Conservation (phyloP, 768 basidiomycete genomes). For the Hemileccinum rubropunctum region DNA sequence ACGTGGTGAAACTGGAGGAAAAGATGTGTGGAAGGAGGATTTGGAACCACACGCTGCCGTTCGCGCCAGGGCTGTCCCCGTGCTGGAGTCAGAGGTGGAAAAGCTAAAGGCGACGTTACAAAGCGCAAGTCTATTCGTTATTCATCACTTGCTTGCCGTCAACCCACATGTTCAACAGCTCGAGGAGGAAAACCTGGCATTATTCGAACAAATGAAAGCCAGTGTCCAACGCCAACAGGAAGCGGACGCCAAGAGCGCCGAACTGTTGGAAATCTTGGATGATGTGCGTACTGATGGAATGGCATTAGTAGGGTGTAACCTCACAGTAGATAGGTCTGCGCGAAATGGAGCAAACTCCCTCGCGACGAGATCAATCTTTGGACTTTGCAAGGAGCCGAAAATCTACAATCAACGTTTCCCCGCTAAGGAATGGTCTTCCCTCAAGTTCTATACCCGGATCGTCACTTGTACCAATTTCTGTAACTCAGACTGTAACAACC, state of each 20-base stretch:
- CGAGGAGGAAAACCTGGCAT: conserved; percentile 50
- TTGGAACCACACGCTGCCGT: conserved; percentile 62
- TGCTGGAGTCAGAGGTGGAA: conserved; percentile 46
- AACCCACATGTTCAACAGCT: conserved; percentile 38
- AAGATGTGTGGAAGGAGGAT: conserved; percentile 64
- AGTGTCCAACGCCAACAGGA: conserved; percentile 45
- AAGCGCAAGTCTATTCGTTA: conserved; percentile 27
- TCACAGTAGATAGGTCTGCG: conserved; percentile 38
- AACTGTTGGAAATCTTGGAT: conserved; percentile 53
- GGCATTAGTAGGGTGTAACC: not conserved
- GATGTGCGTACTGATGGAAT: conserved; percentile 36
- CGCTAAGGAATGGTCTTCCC: not conserved
- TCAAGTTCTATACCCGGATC: no score
- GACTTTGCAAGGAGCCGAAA: conserved; percentile 39
- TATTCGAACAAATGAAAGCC: conserved; percentile 48
- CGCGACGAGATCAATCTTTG: conserved; percentile 61
- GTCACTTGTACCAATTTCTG: no score
- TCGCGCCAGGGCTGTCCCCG: conserved; percentile 60
- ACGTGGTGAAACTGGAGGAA: conserved; percentile 38
- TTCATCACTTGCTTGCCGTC: not conserved
- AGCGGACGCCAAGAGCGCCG: conserved; percentile 43
- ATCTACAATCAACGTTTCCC: conserved; percentile 30
- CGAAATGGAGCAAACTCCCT: conserved; percentile 54
- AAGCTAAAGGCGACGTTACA: conserved; percentile 36
- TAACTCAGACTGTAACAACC: no score